Conservation (phyloP, 257 asterid species). For the Agastache rugosa region DNA sequence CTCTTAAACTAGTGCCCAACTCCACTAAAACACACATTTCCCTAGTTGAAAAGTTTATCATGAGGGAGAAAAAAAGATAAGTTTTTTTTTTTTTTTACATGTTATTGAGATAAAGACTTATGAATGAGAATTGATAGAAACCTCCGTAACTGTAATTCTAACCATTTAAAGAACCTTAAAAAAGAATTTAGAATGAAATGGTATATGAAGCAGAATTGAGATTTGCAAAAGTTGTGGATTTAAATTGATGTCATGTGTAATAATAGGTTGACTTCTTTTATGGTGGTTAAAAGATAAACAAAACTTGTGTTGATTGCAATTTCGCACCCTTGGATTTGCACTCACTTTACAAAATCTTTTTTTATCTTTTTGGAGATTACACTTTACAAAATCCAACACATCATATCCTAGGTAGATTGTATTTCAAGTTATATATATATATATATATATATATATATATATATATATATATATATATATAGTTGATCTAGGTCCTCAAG, state of each 20-base stretch:
- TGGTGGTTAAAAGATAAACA: background rate
- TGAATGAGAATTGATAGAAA: background rate
- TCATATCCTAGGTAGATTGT: background rate
- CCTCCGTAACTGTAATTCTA: background rate
- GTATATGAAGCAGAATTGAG: background rate
- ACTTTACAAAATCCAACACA: background rate
- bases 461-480: background rate
- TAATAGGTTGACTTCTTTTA: background rate
- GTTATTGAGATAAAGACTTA: background rate
- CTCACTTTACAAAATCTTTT: background rate
- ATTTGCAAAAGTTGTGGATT: background rate
- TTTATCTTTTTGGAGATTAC: too few species aligned
- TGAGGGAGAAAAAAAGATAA: background rate
- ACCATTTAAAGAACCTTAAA: background rate
- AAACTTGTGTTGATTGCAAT: background rate
- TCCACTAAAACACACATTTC: slow-evolving; percentile 38
- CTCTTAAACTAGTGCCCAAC: slow-evolving; percentile 64
- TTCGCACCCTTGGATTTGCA: background rate
- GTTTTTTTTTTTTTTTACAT: background rate
- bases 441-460: too few species aligned
- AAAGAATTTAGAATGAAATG: background rate
- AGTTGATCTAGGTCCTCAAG: too few species aligned
- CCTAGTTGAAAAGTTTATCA: slow-evolving; percentile 34
- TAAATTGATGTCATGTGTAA: background rate
- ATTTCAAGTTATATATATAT: background rate